Evolutionary conservation across 2,329 filamentous ascomycete species (phyloP).

Genomic region (Xylaria polymorpha): DNA sequence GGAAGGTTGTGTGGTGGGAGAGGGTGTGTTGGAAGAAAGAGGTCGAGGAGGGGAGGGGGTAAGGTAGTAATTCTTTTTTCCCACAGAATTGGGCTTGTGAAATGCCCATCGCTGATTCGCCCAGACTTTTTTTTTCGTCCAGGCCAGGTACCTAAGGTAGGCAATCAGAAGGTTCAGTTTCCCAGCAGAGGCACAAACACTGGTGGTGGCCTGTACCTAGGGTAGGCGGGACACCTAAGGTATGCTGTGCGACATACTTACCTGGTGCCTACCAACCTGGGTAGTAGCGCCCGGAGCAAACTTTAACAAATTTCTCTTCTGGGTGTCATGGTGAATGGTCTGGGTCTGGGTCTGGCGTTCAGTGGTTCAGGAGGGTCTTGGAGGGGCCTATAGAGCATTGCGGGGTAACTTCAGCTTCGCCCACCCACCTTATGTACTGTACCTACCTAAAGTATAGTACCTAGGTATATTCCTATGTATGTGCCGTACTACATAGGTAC

Average conservation of each 20-base stretch:
- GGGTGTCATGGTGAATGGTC: neutral
- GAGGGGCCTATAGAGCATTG: constrained; percentile 11
- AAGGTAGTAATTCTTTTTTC: constrained; percentile 34
- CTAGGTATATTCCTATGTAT: too few relatives aligned
- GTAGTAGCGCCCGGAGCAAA: constrained; percentile 5
- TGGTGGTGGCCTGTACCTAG: neutral
- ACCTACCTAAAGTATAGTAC: too few relatives aligned
- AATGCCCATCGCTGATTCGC: constrained; percentile 34
- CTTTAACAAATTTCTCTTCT: constrained; percentile 10
- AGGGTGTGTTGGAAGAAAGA: constrained; percentile 37
- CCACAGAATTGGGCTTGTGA: constrained; percentile 38
- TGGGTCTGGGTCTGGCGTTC: neutral
- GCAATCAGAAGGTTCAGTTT: neutral
- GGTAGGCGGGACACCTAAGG: neutral
- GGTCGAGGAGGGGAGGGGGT: constrained; percentile 35
- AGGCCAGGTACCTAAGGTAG: constrained; percentile 9
- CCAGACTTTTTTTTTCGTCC: constrained; percentile 15
- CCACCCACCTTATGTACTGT: too few relatives aligned
- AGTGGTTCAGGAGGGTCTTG: neutral
- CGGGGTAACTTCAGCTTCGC: constrained; percentile 24
- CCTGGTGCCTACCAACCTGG: neutral
- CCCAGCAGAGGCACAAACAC: neutral
- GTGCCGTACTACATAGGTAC: neutral
- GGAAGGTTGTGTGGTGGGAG: constrained; percentile 36
- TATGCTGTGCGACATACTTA: constrained; percentile 6